Base-by-base conservation (phyloP, 1,284 basidiomycete species). In the Leccinum olivaceoglutinosum region DNA sequence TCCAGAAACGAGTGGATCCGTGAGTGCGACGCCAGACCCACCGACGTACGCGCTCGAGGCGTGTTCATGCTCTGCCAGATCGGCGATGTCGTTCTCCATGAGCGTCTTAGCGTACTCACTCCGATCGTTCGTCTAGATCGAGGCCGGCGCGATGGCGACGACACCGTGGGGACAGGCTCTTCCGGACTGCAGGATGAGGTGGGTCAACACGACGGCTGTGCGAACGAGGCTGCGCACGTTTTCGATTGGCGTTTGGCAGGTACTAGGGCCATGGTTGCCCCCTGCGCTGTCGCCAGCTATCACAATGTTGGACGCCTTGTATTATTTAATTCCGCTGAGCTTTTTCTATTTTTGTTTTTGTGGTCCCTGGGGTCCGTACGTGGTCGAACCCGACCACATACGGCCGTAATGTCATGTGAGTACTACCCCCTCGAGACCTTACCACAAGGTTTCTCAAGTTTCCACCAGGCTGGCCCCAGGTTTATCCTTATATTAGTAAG, bases 261-360 rank as follows among this genome's bases (percentile, higher is more conserved):
- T 12, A 63, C 67, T 16, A n/a, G n/a, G 16, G 71, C 72, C 68
- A 2, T 66, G 64, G 34, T 68, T 70, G 0, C 72, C 71, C 0
- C 71, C 73, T 1, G 71, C 69, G 12, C 71, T 75, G 59, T 75
- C 72, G 1, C 71, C 71, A 0, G 60, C 65, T 14, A 72, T 16
- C 46, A 63, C 18, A 16, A 69, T 39, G n/a, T 75, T 73, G 10
- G 64, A 58, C 1, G 64, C 6, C 2, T 57, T 36, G 58, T 71
- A 73, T n/a, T n/a, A n/a, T n/a, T 29, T 29, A 5, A 29, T 29
- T 29, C 25, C 25, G 25, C 25, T 29, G 25, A 29, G 25, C 29
- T 7, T 29, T 29, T 29, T 29, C 29, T 29, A 29, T 29, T 29
- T 29, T 29, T 29, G 5, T 29, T 29, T 29, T 29, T 7, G 29